phyloP scores from a whole-genome alignment of 2,329 filamentous ascomycete species.

The Colletotrichum sidae region DNA sequence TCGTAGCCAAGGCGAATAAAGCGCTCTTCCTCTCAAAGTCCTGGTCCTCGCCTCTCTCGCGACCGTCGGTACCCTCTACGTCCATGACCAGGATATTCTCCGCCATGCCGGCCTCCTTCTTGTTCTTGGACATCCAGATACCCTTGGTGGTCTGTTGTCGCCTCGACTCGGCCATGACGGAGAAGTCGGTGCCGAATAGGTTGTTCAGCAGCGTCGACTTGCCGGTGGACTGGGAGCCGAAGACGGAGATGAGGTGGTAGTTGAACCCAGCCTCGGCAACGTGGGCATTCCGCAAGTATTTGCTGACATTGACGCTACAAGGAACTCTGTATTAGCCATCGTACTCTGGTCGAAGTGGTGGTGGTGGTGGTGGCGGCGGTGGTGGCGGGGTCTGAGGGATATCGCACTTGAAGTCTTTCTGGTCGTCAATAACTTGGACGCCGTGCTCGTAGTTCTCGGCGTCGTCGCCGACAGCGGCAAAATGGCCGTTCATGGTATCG shows the following conservation, averaged over 20 bases:
- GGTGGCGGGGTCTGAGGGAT: slow-evolving; percentile 33
- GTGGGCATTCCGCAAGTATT: slow-evolving; percentile 83
- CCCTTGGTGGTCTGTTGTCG: slow-evolving; percentile 97
- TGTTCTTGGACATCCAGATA: slow-evolving; percentile 99
- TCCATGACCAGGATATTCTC: slow-evolving; percentile 99
- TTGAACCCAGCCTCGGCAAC: slow-evolving; percentile 94
- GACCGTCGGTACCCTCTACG: slow-evolving; percentile 96
- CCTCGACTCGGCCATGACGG: slow-evolving; percentile 96
- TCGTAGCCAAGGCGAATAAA: slow-evolving; percentile 95
- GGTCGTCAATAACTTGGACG: slow-evolving; percentile 95
- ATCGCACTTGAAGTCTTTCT: slow-evolving; percentile 94
- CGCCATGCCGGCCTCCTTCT: slow-evolving; percentile 79
- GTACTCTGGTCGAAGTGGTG: neutral
- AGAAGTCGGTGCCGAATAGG: slow-evolving; percentile 95
- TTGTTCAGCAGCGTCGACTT: slow-evolving; percentile 97
- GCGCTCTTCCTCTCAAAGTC: slow-evolving; percentile 99
- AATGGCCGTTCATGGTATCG: slow-evolving; percentile 80
- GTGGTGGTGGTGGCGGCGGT: too few species aligned
- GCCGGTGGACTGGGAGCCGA: slow-evolving; percentile 97
- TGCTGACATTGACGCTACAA: slow-evolving; percentile 77
- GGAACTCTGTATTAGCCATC: slow-evolving; percentile 3
- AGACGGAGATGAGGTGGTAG: slow-evolving; percentile 99
- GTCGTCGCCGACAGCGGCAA: slow-evolving; percentile 77
- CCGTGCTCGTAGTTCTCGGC: slow-evolving; percentile 86
- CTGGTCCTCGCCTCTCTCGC: slow-evolving; percentile 96